Evolutionary conservation across 495 filamentous ascomycete genomes (phyloP).

Genomic region (Podospora pseudoanserina): DNA sequence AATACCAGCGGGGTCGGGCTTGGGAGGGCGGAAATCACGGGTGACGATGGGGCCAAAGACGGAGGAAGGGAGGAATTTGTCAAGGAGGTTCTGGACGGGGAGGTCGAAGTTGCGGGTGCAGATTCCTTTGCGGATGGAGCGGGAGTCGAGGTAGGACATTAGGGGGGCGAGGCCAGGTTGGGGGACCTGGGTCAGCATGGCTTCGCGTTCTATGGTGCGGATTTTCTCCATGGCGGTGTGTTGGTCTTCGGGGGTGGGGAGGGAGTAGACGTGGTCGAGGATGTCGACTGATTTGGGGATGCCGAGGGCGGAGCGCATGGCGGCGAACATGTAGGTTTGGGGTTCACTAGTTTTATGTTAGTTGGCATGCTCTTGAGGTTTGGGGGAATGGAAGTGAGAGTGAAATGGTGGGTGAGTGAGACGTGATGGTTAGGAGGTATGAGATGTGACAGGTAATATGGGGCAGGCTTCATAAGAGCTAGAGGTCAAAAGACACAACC

Average conservation of each 20-base stretch:
- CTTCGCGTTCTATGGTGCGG: conserved; percentile 70
- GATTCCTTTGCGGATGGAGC: conserved; percentile 68
- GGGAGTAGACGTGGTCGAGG: conserved; percentile 76
- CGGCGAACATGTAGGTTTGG: conserved; percentile 89
- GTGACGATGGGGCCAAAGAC: conserved; percentile 82
- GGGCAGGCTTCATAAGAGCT: background rate
- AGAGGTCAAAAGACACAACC: background rate
- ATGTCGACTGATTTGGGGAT: conserved; percentile 75
- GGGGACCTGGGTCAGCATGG: conserved; percentile 73
- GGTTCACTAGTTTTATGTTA: conserved; percentile 56
- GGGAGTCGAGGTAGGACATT: conserved; percentile 74
- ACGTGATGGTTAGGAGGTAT: no score
- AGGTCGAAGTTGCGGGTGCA: conserved; percentile 94
- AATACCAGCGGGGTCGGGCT: conserved; percentile 85
- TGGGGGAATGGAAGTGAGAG: background rate
- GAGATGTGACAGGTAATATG: no score
- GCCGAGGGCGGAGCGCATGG: conserved; percentile 67
- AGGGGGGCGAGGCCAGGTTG: conserved; percentile 72
- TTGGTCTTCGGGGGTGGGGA: conserved; percentile 58
- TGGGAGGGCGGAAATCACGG: conserved; percentile 75
- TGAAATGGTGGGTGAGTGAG: background rate
- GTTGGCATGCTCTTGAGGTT: background rate
- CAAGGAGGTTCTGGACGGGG: conserved; percentile 60
- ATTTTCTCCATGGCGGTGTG: conserved; percentile 66
- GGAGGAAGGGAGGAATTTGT: conserved; percentile 63